Evolutionary conservation across 768 basidiomycete species (phyloP), one percentile per base, ranked within the genome.

Genomic region (Gautieria morchelliformis): DNA sequence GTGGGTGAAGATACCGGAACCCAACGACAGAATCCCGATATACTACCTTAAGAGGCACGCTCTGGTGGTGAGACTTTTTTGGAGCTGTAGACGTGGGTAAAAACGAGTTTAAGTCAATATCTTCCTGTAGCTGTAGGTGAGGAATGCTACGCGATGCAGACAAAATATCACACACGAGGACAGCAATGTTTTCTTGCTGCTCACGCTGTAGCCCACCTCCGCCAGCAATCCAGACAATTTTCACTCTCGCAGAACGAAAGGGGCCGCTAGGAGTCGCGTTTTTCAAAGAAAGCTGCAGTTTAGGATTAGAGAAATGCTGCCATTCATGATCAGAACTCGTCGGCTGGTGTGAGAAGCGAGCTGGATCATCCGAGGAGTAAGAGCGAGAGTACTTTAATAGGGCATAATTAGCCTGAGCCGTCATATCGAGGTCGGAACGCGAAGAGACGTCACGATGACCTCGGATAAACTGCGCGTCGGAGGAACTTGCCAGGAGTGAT

Each of bases 1-100:
- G 33, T 37, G 35, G 42, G 24, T 37, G 56, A 22, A 39, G 37
- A 40, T 57, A 57, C 20, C 37, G 45, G 30, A 57, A 57, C 32
- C 56, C 56, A 50, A 57, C 56, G 5, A 57, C 45, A 19, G 46
- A 57, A 37, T 57, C 56, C 6, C 56, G 56, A 39, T 57, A 50
- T 15, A 57, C 56, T 12, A 57, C 56, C 24, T 49, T 47, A 27
- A 57, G 56, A 20, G 56, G 48, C n/a, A 33, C 9, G 15, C 41
- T 50, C 30, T 57, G 56, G 19, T 19, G 33, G 6, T 55, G 53
- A 33, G 9, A 22, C 41, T 55, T 48, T 49, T 32, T 19, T 19
- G 37, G 22, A 12, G 56, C 19, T 22, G 35, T 33, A 50, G 46
- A 49, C 41, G 24, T 5, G 27, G 39, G 30, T 5, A 27, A 20